Conservation (phyloP, 2,329 filamentous ascomycete genomes). For the Polytolypa hystricis region DNA sequence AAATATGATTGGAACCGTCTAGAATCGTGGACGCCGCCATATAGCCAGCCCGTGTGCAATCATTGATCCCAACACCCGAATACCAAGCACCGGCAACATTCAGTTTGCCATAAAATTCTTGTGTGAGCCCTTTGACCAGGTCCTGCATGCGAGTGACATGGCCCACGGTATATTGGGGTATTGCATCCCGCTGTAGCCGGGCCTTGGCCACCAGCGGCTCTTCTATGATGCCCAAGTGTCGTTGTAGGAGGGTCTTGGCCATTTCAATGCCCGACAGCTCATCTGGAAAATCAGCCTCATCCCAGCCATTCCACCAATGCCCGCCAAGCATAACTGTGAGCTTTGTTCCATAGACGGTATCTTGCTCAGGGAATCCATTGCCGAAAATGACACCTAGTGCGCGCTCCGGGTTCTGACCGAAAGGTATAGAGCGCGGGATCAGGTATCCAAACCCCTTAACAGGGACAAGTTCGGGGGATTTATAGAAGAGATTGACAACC, state of each 20-base stretch:
- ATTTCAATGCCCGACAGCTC: slow-evolving; percentile 56
- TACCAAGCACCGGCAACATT: slow-evolving; percentile 51
- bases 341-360: slow-evolving; percentile 59
- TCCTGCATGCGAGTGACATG: slow-evolving; percentile 53
- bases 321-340: slow-evolving; percentile 91
- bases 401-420: slow-evolving; percentile 65
- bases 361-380: slow-evolving; percentile 51
- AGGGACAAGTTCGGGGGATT: slow-evolving; percentile 51
- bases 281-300: slow-evolving; percentile 44
- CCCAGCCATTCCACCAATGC: slow-evolving; percentile 70
- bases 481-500: slow-evolving; percentile 84
- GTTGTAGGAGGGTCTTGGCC: slow-evolving; percentile 56
- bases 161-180: slow-evolving; percentile 81
- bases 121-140: slow-evolving; percentile 44
- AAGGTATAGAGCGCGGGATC: slow-evolving; percentile 62
- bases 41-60: slow-evolving; percentile 47
- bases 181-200: slow-evolving; percentile 57
- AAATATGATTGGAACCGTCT: slow-evolving; percentile 13
- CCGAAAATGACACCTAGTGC: slow-evolving; percentile 91
- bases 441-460: slow-evolving; percentile 80
- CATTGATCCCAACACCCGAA: slow-evolving; percentile 39
- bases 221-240: slow-evolving; percentile 62
- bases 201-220: slow-evolving; percentile 51
- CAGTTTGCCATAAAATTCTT: slow-evolving; percentile 51
- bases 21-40: slow-evolving; percentile 32